Conservation (phyloP, 179 eudicot genomes). For the Drosera spatulata region DNA sequence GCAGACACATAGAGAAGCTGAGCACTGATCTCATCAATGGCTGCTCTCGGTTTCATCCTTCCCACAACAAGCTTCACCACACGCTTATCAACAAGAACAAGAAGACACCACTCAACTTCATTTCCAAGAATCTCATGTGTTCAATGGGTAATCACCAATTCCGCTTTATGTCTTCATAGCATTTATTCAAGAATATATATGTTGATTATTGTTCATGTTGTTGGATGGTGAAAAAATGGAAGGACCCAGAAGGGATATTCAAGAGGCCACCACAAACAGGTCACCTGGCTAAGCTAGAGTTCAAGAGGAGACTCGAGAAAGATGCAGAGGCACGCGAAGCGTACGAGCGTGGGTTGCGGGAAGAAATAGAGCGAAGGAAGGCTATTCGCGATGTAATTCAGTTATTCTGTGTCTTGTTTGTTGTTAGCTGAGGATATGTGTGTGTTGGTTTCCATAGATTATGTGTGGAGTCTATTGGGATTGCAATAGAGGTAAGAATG, state of each 20-base stretch:
- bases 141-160: conserved; percentile 24
- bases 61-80: conserved; percentile 10
- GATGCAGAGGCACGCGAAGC: conserved; percentile 70
- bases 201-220: too few species aligned
- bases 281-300: conserved; percentile 56
- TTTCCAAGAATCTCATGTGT: conserved; percentile 23
- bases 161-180: too few species aligned
- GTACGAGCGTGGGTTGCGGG: conserved; percentile 52
- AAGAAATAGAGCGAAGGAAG: conserved; percentile 64
- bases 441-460: not conserved
- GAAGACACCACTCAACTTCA: conserved; percentile 2
- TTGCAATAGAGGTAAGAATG: too few species aligned
- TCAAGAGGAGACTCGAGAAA: conserved; percentile 45
- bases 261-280: conserved; percentile 49
- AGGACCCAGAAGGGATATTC: conserved; percentile 39
- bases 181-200: not conserved
- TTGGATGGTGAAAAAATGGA: too few species aligned
- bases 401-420: not conserved
- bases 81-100: not conserved
- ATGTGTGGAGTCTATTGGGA: too few species aligned
- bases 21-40: conserved; percentile 10
- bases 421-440: not conserved
- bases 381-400: conserved; percentile 47
- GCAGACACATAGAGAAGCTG: too few species aligned
- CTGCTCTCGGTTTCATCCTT: conserved; percentile 25